A percentile compares a stretch with the other conserved stretches of the same genome.
phyloP scores from a whole-genome alignment of 257 asterid genomes.

The Solanum pimpinellifolium region DNA sequence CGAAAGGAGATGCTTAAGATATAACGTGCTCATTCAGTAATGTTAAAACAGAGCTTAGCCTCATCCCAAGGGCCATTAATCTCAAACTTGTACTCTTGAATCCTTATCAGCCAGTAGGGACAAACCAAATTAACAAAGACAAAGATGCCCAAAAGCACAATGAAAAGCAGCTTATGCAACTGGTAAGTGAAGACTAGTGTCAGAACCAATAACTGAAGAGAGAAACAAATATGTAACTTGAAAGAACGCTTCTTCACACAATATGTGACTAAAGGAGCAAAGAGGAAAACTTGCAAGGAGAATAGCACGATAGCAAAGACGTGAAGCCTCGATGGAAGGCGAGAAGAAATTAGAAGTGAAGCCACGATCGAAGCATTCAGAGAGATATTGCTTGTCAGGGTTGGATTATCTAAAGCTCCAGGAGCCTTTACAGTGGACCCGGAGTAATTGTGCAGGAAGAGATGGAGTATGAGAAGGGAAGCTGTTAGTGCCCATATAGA shows the following conservation, averaged over 20 bases:
- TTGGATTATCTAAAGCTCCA: conserved; percentile 47
- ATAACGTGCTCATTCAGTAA: conserved; percentile 35
- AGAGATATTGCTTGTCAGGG: conserved; percentile 32
- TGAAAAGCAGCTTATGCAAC: conserved; percentile 50
- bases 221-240: conserved; percentile 55
- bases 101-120: conserved; percentile 87
- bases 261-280: conserved; percentile 68
- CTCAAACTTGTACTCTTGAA: conserved; percentile 89
- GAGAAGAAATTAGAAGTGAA: conserved; percentile 80
- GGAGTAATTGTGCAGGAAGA: conserved; percentile 32
- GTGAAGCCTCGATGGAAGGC: conserved; percentile 79
- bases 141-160: conserved; percentile 37
- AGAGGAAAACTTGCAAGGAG: conserved; percentile 82
- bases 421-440: conserved; percentile 44
- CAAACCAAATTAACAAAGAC: conserved; percentile 68
- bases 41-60: conserved; percentile 81
- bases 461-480: conserved; percentile 40
- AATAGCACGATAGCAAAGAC: conserved; percentile 74
- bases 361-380: conserved; percentile 78
- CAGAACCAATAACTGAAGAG: conserved; percentile 38
- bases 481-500: conserved; percentile 89
- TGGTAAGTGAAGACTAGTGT: conserved; percentile 34
- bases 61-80: conserved; percentile 98
- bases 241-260: conserved; percentile 64
- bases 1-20: background rate